Evolutionary conservation across 148 eudicot species (phyloP).

Genomic region (Heliamphora exappendiculata): DNA sequence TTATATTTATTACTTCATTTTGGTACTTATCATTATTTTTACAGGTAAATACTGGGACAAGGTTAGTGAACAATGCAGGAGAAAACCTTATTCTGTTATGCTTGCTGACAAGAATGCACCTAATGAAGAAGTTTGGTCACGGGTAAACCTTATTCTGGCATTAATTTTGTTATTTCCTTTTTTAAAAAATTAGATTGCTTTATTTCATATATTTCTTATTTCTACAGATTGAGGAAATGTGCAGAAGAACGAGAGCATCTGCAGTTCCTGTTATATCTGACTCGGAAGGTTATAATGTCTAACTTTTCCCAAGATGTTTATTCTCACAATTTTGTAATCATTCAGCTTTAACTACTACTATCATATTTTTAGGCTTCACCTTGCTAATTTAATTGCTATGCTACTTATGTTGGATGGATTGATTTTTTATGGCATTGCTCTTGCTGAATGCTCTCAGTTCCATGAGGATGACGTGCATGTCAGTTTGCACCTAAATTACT

Average conservation of each 20-base stretch:
- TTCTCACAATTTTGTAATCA: neutral
- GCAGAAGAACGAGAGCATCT: conserved; percentile 47
- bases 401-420: neutral
- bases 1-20: neutral
- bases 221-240: conserved; percentile 81
- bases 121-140: conserved; percentile 94
- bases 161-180: neutral
- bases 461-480: neutral
- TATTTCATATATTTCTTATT: neutral
- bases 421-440: neutral
- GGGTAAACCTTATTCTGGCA: conserved; percentile 33
- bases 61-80: conserved; percentile 59
- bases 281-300: conserved; percentile 57
- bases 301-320: neutral
- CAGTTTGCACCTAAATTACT: neutral
- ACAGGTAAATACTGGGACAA: conserved; percentile 83
- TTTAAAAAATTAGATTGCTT: neutral
- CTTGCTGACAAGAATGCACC: conserved; percentile 99
- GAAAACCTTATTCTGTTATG: conserved; percentile 63
- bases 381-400: neutral
- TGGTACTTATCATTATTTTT: conserved; percentile 4
- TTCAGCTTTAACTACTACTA: neutral
- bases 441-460: neutral
- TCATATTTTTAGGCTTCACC: conserved; percentile 1
- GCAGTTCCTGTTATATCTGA: conserved; percentile 88